phyloP scores from a whole-genome alignment of 1,139 yeast species.

The Candida sp. region DNA sequence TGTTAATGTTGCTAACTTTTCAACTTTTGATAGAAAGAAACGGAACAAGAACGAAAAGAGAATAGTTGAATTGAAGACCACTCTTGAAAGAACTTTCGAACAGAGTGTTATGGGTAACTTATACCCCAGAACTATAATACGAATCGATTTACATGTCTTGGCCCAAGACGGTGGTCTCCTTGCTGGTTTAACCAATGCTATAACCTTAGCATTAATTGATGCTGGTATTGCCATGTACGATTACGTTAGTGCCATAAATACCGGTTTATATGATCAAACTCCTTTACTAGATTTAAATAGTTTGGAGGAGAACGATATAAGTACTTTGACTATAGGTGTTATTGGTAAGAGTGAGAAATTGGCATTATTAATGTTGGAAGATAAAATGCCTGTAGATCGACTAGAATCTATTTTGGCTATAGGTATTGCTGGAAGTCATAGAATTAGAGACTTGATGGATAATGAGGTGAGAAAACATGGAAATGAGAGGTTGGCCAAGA shows the following conservation, averaged over 20 bases:
- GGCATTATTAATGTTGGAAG: constrained; percentile 74
- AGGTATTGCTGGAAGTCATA: constrained; percentile 87
- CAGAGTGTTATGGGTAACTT: constrained; percentile 73
- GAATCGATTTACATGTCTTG: constrained; percentile 69
- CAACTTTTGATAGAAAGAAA: constrained; percentile 74
- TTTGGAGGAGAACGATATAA: constrained; percentile 80
- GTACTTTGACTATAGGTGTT: constrained; percentile 78
- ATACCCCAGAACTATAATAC: constrained; percentile 81
- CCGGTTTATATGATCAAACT: constrained; percentile 73
- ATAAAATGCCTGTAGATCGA: constrained; percentile 79
- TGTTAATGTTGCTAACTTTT: constrained; percentile 75
- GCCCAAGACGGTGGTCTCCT: constrained; percentile 91
- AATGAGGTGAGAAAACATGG: constrained; percentile 75
- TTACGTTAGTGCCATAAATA: constrained; percentile 75
- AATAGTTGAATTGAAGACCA: constrained; percentile 70
- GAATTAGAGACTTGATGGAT: constrained; percentile 84
- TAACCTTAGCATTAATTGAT: constrained; percentile 85
- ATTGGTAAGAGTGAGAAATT: constrained; percentile 81
- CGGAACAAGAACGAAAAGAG: constrained; percentile 62
- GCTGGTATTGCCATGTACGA: constrained; percentile 97
- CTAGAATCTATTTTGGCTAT: constrained; percentile 76
- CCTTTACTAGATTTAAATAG: constrained; percentile 81
- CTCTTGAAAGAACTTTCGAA: constrained; percentile 75
- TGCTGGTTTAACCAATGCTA: constrained; percentile 81
- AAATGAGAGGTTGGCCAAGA: constrained; percentile 35